phyloP scores from a whole-genome alignment of 495 filamentous ascomycete genomes.

The Pyrenopolyporus hunteri region DNA sequence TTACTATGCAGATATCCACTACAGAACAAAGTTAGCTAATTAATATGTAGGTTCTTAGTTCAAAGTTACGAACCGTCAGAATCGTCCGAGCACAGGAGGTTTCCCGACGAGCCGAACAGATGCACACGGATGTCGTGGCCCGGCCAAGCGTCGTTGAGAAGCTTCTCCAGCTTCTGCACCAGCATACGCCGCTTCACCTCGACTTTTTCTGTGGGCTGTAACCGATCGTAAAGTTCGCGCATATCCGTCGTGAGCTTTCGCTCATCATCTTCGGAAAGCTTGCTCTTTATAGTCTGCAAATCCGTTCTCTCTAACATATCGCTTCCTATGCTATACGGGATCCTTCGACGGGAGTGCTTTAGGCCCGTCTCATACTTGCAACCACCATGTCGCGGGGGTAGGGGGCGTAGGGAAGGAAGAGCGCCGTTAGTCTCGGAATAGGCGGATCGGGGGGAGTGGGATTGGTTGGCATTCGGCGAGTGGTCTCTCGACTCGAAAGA shows the following conservation, averaged over 20 bases:
- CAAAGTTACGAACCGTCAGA: constrained; percentile 78
- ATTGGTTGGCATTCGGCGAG: constrained; percentile 74
- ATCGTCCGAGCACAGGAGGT: constrained; percentile 91
- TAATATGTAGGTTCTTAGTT: not conserved
- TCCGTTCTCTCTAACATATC: constrained; percentile 74
- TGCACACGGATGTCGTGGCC: constrained; percentile 87
- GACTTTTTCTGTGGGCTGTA: constrained; percentile 82
- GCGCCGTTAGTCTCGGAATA: constrained; percentile 84
- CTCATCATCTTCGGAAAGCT: constrained; percentile 76
- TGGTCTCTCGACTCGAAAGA: constrained; percentile 85
- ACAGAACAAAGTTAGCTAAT: constrained; percentile 36
- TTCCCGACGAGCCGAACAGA: constrained; percentile 96
- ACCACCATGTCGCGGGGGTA: constrained; percentile 55
- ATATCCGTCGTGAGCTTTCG: constrained; percentile 79
- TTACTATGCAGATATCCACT: constrained; percentile 99
- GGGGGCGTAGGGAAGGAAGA: constrained; percentile 67
- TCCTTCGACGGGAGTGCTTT: constrained; percentile 64
- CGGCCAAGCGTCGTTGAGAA: constrained; percentile 91
- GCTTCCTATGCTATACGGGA: constrained; percentile 87
- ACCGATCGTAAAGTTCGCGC: constrained; percentile 77
- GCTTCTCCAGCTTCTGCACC: constrained; percentile 80
- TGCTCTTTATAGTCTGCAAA: constrained; percentile 66
- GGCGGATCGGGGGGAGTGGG: constrained; percentile 87
- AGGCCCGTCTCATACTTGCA: constrained; percentile 81
- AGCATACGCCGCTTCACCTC: constrained; percentile 75